Percentiles rank a stretch among this genome's conserved stretches.
phyloP scores from a whole-genome alignment of 2,329 filamentous ascomycete genomes.

The Neonectria ditissima region DNA sequence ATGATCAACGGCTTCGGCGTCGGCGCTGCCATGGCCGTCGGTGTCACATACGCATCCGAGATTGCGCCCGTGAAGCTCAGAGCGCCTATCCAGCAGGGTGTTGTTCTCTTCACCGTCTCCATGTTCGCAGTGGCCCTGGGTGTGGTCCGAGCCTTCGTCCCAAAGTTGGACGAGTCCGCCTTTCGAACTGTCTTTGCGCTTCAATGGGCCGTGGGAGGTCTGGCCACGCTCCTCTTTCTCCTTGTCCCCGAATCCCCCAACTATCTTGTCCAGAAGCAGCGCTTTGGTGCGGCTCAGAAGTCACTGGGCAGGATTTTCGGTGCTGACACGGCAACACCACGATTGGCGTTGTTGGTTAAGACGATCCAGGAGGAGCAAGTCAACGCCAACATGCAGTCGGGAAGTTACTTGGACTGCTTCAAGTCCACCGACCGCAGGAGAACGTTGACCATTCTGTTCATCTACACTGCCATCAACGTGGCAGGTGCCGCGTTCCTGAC shows the following conservation, averaged over 20 bases:
- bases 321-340: constrained; percentile 4
- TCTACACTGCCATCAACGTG: constrained; percentile 19
- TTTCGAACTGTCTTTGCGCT: constrained; percentile 19
- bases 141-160: constrained; percentile 15
- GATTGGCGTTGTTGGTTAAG: constrained; percentile 17
- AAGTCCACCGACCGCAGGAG: constrained; percentile 15
- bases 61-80: constrained; percentile 20
- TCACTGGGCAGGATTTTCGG: constrained; percentile 12
- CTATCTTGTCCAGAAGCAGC: constrained; percentile 17
- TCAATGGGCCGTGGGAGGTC: constrained; percentile 20
- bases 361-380: constrained; percentile 18
- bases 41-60: constrained; percentile 25
- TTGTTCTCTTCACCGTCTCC: constrained; percentile 19
- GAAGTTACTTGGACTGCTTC: constrained; percentile 27
- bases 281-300: constrained; percentile 14
- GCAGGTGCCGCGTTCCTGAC: constrained; percentile 22
- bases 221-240: constrained; percentile 14
- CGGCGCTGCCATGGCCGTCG: constrained; percentile 19
- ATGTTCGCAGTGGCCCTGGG: constrained; percentile 22
- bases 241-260: constrained; percentile 21
- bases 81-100: constrained; percentile 20
- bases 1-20: constrained; percentile 26
- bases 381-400: constrained; percentile 4
- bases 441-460: constrained; percentile 19
- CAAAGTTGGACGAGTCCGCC: constrained; percentile 9